Base-by-base conservation (phyloP, 768 basidiomycete species). In the Hortiboletus campestris region DNA sequence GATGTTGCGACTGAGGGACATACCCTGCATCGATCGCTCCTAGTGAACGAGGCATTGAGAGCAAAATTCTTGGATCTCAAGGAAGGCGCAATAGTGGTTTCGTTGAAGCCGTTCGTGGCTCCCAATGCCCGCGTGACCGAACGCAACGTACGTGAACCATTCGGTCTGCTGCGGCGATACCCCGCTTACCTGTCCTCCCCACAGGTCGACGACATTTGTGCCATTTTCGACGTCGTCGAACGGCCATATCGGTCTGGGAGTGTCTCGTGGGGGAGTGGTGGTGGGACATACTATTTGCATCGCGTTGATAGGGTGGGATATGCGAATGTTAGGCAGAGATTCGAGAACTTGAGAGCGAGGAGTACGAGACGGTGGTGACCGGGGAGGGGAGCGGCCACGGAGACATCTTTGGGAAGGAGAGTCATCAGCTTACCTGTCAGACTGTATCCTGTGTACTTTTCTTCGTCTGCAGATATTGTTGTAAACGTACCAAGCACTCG, bases 31-130 rank as follows among this genome's bases (percentile, higher is more conserved):
- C 51, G 32, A 55, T 28, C 34, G 13, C 17, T 43, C 39, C 12
- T 54, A 92, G 89, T 98, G 57, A 98, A 98, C 70, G 91, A 92
- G 65, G 83, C 86, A 1, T 75, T 99, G 16, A 80, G 89, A 43
- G 86, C 89, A 29, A 89, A 93, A 65, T 98, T 98, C 73, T 76
- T 99, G 51, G 97, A 99, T 66, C 76, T 98, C 56, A 97, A 94
- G 66, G 92, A 96, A 56, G 91, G 92, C 19, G 93, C 94, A 0
- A 86, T 86, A 46, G 89, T 99, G 45, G 83, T 98, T 36, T 94
- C 91, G 19, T 75, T 99, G 17, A 84, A 88, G 55, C 92, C 94
- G 1, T 97, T 92, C 59, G 86, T 94, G 53, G 81, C 86, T 32
- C 82, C 84, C 0, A 77, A 87, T 61, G 88, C 86, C 41, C 84